A percentile compares a stretch with the other conserved stretches of the same genome.
These are phyloP conservation scores for Hymenoscyphus repandus DNA, from an alignment of 2,329 filamentous ascomycete genomes.

Conservation along the genomic window DNA sequence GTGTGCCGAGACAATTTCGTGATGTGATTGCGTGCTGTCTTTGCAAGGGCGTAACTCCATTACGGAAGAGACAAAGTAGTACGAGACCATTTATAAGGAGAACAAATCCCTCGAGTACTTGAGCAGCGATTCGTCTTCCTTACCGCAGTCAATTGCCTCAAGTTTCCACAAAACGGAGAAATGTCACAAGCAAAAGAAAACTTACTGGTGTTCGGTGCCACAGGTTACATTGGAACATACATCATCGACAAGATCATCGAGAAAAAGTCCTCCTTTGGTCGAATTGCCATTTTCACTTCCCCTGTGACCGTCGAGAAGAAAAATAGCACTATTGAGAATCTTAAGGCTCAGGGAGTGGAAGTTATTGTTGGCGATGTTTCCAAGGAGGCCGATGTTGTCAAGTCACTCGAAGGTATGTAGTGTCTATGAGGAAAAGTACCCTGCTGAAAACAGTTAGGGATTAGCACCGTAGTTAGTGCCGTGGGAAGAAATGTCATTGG, in stretches of 20 bases:
- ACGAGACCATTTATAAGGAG: too few species aligned
- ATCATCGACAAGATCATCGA: constrained; percentile 46
- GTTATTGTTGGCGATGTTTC: constrained; percentile 52
- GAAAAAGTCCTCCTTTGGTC: constrained; percentile 39
- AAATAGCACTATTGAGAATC: constrained; percentile 39
- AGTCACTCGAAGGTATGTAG: constrained; percentile 43
- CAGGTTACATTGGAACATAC: constrained; percentile 45
- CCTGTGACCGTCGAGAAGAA: constrained; percentile 46
- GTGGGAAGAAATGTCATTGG: constrained; percentile 59
- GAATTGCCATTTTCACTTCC: constrained; percentile 54
- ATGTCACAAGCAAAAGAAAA: constrained; percentile 22
- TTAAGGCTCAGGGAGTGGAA: constrained; percentile 42
- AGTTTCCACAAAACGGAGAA: background rate
- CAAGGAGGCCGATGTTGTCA: constrained; percentile 45
- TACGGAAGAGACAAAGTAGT: too few species aligned
- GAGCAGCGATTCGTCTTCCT: too few species aligned
- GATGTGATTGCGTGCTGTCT: too few species aligned
- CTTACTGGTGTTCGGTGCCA: constrained; percentile 48
- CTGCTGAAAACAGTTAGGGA: constrained; percentile 29
- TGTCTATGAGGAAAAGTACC: background rate
- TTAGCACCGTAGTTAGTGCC: constrained; percentile 62
- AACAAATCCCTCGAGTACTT: too few species aligned
- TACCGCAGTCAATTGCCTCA: too few species aligned
- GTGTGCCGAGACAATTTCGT: too few species aligned
- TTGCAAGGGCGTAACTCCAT: too few species aligned